Evolutionary conservation across 352 stramenopile genomes (phyloP), one percentile per base, ranked within the genome.

Genomic region (Lagenidium giganteum): DNA sequence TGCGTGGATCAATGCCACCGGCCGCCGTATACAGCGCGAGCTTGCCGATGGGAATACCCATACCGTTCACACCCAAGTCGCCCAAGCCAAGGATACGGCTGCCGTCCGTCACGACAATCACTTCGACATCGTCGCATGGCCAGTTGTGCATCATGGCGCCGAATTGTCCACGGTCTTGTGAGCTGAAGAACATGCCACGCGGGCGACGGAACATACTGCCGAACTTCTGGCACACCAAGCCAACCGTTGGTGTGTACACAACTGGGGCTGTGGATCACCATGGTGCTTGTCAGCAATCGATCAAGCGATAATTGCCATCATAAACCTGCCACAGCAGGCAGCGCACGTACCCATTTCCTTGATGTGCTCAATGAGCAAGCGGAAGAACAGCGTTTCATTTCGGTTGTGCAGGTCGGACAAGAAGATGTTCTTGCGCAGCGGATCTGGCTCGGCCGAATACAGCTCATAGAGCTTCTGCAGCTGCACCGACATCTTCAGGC

Each of bases 1-100:
- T 87, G 60, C 94, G 87, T 14, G 93, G 94, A 38, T 95, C 84
- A 46, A 98, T 97, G 14, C 95, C 95, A 48, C 88, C 95, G 9
- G 88, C 92, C 23, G 92, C 93, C 31, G 87, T 96, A 69, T 98
- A 98, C 39, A 98, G 79, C 32, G 77, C 90, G 13, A 98, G 70
- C 53, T 98, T 98, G 40, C 96, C 96, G 41, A 98, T 97, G 2
- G 95, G 95, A 51, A 99, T 99, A 28, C 93, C 95, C 95, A 98
- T 98, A 40, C 96, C 96, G 64, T 98, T 98, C 7, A 84, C 83
- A 35, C 96, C 96, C 13, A 99, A 68, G 64, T 99, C 96, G 32
- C 96, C 96, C 12, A 99, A 76, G 42, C 95, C 96, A 4, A 99
- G 70, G 51, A 99, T 99, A 47, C 95, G 77, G 47, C 75, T 94